Percentiles rank a stretch among this genome's conserved stretches.
phyloP scores from a whole-genome alignment of 2,329 filamentous ascomycete species.

The Aotearoamyces nothofagi region DNA sequence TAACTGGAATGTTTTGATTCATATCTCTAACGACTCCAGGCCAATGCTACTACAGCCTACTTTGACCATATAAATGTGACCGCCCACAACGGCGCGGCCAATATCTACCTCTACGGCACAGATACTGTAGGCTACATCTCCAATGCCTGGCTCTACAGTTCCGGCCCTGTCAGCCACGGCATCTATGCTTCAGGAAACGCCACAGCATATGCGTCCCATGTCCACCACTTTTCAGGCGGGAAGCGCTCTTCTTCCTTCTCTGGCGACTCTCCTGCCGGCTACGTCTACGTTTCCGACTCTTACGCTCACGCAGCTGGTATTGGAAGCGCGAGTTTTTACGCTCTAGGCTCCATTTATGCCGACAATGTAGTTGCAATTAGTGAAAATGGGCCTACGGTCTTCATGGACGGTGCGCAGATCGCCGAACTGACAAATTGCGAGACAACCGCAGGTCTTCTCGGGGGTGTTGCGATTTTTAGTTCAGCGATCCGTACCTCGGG shows the following conservation, averaged over 20 bases:
- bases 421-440: constrained; percentile 12
- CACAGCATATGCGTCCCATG: constrained; percentile 14
- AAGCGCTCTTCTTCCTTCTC: constrained; percentile 19
- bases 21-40: constrained; percentile 2
- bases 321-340: constrained; percentile 20
- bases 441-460: constrained; percentile 16
- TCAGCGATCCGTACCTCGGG: constrained; percentile 8
- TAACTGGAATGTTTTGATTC: background rate
- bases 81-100: constrained; percentile 20
- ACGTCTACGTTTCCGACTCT: constrained; percentile 16
- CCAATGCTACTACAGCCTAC: constrained; percentile 14
- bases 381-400: constrained; percentile 13
- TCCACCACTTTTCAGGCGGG: constrained; percentile 18
- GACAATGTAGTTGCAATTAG: constrained; percentile 14
- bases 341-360: constrained; percentile 15
- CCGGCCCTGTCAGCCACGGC: constrained; percentile 18
- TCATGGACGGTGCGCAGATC: constrained; percentile 16
- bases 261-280: constrained; percentile 17
- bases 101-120: constrained; percentile 18
- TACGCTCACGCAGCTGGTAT: constrained; percentile 18
- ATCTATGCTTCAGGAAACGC: constrained; percentile 20
- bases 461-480: constrained; percentile 15
- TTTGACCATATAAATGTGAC: constrained; percentile 19
- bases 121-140: constrained; percentile 15
- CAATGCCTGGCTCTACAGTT: constrained; percentile 18